Base-by-base conservation (phyloP, 495 filamentous ascomycete genomes). In the Arthonia radiata region DNA sequence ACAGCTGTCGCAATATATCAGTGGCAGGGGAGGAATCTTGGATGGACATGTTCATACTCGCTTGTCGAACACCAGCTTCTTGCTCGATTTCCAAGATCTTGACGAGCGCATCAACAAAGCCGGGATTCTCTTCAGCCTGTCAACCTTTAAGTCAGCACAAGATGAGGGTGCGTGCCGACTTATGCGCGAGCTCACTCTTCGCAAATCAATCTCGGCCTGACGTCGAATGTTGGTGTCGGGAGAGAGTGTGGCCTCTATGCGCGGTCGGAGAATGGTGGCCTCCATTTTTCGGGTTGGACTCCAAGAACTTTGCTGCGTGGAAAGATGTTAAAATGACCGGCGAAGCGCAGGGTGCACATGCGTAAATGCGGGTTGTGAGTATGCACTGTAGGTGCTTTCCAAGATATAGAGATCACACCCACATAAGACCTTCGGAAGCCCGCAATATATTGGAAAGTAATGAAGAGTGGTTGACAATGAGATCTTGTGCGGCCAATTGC, bases 21-120 rank as follows among this genome's bases (percentile, higher is more conserved):
- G 32, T 29, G 17, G 24, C 12, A 17, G 23, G 18, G 15, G 19
- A 27, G n/a, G 26, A 25, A 27, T 21, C 31, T 14, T 17, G 18
- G 32, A 32, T 26, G 24, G 26, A 6, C 2, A 13, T 21, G 13
- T 30, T 37, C 69, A 35, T 72, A 97, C 86, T 71, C 28, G 86
- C 86, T 18, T 91, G 62, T 41, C 80, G 71, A 31, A 92, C 62
- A 24, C 66, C 64, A 42, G 65, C 60, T 37, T 90, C 72, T 50
- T 77, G 72, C 49, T 97, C 89, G 23, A 61, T 61, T 47, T 82
- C 71, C 36, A 94, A 51, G 44, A 97, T 79, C 49, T 91, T 75
- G 33, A 93, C 54, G 28, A 97, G 66, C 32, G 75, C 75, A 48
- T 89, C 79, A 40, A 72, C 71, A 51, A 97, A 93, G 25, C 78